Conservation (phyloP, 2,329 filamentous ascomycete genomes). For the Graphiopsis chlorocephala region DNA sequence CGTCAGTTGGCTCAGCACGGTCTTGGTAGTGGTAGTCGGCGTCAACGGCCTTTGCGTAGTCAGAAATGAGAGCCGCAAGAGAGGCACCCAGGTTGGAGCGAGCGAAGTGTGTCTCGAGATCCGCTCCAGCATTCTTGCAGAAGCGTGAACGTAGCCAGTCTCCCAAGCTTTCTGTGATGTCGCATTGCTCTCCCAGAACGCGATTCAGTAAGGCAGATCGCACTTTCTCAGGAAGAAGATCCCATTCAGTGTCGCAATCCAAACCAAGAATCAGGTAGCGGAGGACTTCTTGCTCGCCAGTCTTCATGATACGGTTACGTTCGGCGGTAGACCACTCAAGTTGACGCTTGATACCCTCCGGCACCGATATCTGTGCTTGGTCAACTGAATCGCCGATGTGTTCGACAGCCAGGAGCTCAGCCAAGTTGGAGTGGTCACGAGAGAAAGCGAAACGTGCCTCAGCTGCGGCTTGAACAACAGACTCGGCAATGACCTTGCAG, state of each 20-base stretch:
- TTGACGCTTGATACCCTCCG: slow-evolving; percentile 20
- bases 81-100: slow-evolving; percentile 50
- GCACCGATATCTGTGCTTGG: slow-evolving; percentile 4
- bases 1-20: slow-evolving; percentile 32
- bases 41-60: slow-evolving; percentile 16
- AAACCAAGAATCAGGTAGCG: slow-evolving; percentile 45
- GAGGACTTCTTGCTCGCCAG: slow-evolving; percentile 44
- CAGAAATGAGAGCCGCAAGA: slow-evolving; percentile 25
- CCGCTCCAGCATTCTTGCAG: slow-evolving; percentile 32
- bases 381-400: neutral
- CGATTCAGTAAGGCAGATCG: slow-evolving; percentile 42
- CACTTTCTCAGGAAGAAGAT: slow-evolving; percentile 47
- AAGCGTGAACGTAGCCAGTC: slow-evolving; percentile 44
- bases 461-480: slow-evolving; percentile 16
- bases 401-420: slow-evolving; percentile 17
- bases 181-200: slow-evolving; percentile 39
- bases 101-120: slow-evolving; percentile 46
- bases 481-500: slow-evolving; percentile 24
- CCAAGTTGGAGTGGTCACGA: slow-evolving; percentile 17
- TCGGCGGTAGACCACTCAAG: slow-evolving; percentile 34
- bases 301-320: slow-evolving; percentile 35
- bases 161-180: slow-evolving; percentile 41
- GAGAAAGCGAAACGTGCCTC: slow-evolving; percentile 18
- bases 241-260: slow-evolving; percentile 52
- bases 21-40: slow-evolving; percentile 19